Evolutionary conservation across 805 yeast genomes (phyloP), one percentile per base, ranked within the genome.

Genomic region (Suhomyces sp.): DNA sequence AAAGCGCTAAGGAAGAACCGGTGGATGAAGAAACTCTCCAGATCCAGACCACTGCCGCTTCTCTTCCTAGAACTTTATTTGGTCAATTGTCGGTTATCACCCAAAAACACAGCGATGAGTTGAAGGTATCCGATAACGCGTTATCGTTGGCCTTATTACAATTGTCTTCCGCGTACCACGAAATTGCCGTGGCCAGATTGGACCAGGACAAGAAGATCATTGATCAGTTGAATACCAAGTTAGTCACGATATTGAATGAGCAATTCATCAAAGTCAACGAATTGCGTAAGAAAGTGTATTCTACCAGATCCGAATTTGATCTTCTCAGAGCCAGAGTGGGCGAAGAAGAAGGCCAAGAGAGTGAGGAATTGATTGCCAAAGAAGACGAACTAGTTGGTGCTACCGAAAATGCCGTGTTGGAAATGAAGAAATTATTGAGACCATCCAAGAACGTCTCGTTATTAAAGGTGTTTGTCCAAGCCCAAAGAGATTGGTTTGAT

Each of bases 351-450:
- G 83, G 77, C 35, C 68, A 65, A 26, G 70, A 79, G 45, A 65
- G 67, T 41, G 72, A 70, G 44, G 77, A 74, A 36, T 62, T 77
- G 46, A 80, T 78, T 40, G 55, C 64, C 12, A 69, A 70, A 41
- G 95, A 85, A 58, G 95, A 85, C 54, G 91, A 83, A 43, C 74
- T 85, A 45, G 93, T 85, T 22, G 76, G 80, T 46, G 86, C 88
- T 17, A 84, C 88, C 4, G 82, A 83, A 38, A 65, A 72, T 18
- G 93, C 95, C 0, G 93, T 83, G n/a, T 76, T 77, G 48, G 77
- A 79, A 35, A 83, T 85, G 93, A 79, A 82, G 57, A 76, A 72
- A 45, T 66, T 85, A 37, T 76, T 85, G 46, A 77, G 74, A 42
- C 87, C 90, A 16, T 68, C 78, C 8, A 83, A 81, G 56, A 67